These are phyloP conservation scores for Pterocarpus santalinus DNA, from an alignment of 306 rosid genomes.

Conservation along the genomic window DNA sequence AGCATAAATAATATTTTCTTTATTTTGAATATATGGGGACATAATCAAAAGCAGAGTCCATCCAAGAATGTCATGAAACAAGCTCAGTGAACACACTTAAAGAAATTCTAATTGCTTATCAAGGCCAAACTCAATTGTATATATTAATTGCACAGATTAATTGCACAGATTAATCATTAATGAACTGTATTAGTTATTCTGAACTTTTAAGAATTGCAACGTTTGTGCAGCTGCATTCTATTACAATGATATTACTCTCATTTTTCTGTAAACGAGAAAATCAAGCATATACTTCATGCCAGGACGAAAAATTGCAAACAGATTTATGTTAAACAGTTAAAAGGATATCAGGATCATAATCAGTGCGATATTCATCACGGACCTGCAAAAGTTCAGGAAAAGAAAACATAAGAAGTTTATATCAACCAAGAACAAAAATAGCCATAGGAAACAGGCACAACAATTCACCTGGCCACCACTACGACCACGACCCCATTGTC, in stretches of 20 bases:
- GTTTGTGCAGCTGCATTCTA: slow-evolving; percentile 6
- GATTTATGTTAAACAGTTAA: slow-evolving; percentile 23
- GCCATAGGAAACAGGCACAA: slow-evolving; percentile 4
- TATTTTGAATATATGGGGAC: background rate
- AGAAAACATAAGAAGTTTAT: slow-evolving; percentile 8
- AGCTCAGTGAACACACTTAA: background rate
- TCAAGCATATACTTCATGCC: background rate
- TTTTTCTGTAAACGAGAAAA: background rate
- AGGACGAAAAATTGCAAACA: slow-evolving; percentile 1
- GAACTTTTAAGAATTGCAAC: background rate
- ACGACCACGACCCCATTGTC: slow-evolving; percentile 99
- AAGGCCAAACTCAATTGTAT: background rate
- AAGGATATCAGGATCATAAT: slow-evolving; percentile 99
- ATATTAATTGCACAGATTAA: background rate
- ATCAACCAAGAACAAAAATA: slow-evolving; percentile 35
- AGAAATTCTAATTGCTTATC: background rate
- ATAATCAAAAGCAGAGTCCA: slow-evolving; percentile 13
- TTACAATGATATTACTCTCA: background rate
- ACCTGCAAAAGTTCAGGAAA: slow-evolving; percentile 62
- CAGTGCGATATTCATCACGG: slow-evolving; percentile 97
- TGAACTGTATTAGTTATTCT: background rate
- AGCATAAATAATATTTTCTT: background rate
- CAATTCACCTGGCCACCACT: slow-evolving; percentile 94
- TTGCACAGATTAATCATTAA: background rate
- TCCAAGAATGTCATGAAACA: background rate